Conservation (phyloP, 2,329 filamentous ascomycete genomes). For the Colletotrichum tropicicola region DNA sequence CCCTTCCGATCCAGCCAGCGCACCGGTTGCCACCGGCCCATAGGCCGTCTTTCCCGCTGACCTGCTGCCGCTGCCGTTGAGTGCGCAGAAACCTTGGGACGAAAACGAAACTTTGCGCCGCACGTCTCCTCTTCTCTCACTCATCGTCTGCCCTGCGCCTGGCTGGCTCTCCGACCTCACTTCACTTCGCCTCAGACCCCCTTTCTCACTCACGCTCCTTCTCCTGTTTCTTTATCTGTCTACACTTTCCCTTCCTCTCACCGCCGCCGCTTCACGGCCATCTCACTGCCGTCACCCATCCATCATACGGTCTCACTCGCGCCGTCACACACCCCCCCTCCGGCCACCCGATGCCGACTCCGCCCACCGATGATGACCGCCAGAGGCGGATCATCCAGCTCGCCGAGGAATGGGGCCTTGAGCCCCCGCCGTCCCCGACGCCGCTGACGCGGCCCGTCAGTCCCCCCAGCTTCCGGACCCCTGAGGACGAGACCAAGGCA, state of each 20-base stretch:
- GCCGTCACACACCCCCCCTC: neutral
- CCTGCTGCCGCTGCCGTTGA: conserved; percentile 2
- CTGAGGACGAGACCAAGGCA: conserved; percentile 60
- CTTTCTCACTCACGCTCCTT: conserved; percentile 2
- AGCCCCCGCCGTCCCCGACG: conserved; percentile 47
- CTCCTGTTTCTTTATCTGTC: neutral
- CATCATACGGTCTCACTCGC: conserved; percentile 13
- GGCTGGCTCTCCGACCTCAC: neutral
- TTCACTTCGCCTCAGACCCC: neutral
- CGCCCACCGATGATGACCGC: conserved; percentile 41
- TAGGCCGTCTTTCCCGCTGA: conserved; percentile 22
- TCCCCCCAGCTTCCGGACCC: conserved; percentile 52
- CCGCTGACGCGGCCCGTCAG: conserved; percentile 52
- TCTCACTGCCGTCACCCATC: neutral
- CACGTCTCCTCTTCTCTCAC: conserved; percentile 24
- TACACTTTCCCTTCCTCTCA: neutral
- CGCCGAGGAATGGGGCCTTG: conserved; percentile 59
- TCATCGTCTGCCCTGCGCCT: neutral
- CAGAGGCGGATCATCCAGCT: conserved; percentile 59
- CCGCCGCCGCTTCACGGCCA: neutral
- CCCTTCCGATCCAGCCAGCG: neutral
- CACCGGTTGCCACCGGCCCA: conserved; percentile 18
- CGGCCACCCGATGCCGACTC: conserved; percentile 27
- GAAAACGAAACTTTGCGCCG: conserved; percentile 30
- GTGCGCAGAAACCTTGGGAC: conserved; percentile 12